A percentile compares a stretch with the other conserved stretches of the same genome.
Evolutionary conservation across 805 yeast genomes (phyloP).

Genomic region (Brettanomyces sp.): DNA sequence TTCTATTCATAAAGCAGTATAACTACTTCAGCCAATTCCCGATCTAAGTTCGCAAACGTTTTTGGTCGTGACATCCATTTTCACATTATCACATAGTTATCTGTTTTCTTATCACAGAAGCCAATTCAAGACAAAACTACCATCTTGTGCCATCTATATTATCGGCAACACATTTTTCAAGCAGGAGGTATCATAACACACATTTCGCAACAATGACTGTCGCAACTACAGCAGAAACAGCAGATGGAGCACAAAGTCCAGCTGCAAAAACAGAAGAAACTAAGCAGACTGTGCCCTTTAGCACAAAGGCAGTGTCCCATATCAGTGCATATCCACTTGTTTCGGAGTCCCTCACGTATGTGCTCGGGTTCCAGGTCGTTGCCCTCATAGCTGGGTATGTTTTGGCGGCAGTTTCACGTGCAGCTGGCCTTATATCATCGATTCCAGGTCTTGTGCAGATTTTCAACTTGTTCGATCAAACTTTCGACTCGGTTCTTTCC

Average conservation of each 20-base stretch:
- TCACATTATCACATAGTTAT: too few relatives aligned
- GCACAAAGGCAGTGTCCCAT: slow-evolving; percentile 10
- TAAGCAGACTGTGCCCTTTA: not conserved
- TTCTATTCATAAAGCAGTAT: too few relatives aligned
- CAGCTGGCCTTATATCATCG: too few relatives aligned
- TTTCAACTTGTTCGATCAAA: slow-evolving; percentile 17
- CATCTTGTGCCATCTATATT: too few relatives aligned
- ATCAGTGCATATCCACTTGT: slow-evolving; percentile 22
- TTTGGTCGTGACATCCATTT: too few relatives aligned
- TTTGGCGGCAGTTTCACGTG: slow-evolving; percentile 3
- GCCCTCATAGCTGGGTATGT: slow-evolving; percentile 11
- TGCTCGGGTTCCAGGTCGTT: slow-evolving; percentile 11
- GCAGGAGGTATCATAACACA: too few relatives aligned
- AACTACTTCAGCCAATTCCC: too few relatives aligned
- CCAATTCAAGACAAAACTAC: too few relatives aligned
- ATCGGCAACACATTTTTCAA: too few relatives aligned
- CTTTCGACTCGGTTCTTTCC: slow-evolving; percentile 13
- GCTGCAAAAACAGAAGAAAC: not conserved
- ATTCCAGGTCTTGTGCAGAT: slow-evolving; percentile 4
- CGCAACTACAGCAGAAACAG: not conserved
- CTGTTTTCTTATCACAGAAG: too few relatives aligned
- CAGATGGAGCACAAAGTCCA: not conserved
- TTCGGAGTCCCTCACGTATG: slow-evolving; percentile 1
- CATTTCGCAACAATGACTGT: too few relatives aligned
- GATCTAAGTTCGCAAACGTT: too few relatives aligned